These are phyloP conservation scores for Fagopyrum homotropicum DNA, from an alignment of 148 eudicot genomes.

Conservation along the genomic window DNA sequence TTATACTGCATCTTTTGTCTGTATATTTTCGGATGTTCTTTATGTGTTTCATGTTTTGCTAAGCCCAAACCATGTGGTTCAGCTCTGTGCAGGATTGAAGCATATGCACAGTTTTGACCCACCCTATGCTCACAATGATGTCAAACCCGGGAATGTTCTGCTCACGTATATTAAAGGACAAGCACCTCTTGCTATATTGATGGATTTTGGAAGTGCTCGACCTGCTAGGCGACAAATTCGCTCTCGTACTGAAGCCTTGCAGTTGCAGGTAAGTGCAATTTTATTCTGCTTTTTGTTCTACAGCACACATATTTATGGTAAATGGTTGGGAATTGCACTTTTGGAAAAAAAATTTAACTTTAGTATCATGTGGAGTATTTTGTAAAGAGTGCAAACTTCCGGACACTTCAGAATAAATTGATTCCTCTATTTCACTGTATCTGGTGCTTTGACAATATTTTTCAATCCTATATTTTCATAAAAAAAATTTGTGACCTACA, in stretches of 20 bases:
- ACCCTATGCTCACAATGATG: constrained; percentile 96
- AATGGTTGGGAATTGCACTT: not conserved
- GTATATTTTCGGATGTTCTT: not conserved
- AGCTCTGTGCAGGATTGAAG: constrained; percentile 96
- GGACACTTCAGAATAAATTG: not conserved
- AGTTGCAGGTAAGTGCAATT: constrained; percentile 54
- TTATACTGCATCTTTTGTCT: not conserved
- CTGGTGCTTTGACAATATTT: not conserved
- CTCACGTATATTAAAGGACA: constrained; percentile 69
- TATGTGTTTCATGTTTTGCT: not conserved
- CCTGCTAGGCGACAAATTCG: constrained; percentile 91
- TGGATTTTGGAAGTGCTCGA: constrained; percentile 98
- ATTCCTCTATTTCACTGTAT: not conserved
- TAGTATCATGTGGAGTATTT: not conserved
- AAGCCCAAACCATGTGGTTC: constrained; percentile 12
- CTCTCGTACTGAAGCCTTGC: constrained; percentile 84
- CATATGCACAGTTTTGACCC: constrained; percentile 93
- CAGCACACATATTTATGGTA: not conserved
- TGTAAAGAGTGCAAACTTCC: not conserved
- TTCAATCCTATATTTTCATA: not conserved
- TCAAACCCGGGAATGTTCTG: constrained; percentile 90
- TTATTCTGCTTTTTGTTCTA: not conserved
- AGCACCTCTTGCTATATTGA: constrained; percentile 62
- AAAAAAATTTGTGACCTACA: not conserved
- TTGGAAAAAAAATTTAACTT: not conserved